A percentile compares a stretch with the other conserved stretches of the same genome.
Evolutionary conservation across 208 protist species (phyloP).

Genomic region (Blechomonas ayalai): DNA sequence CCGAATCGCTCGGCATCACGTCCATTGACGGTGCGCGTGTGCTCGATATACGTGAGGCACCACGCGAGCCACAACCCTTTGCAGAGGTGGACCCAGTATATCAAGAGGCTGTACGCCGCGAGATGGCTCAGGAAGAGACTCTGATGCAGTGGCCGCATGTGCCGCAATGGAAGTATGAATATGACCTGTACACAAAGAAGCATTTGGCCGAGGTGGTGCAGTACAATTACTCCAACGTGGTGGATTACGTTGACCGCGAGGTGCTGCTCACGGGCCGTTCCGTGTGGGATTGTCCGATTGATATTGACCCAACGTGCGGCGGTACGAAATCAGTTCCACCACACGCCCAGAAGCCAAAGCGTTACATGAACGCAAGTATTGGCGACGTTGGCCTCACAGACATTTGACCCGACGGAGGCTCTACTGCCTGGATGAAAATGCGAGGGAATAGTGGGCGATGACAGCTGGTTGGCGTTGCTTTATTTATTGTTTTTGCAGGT

Average conservation of each 20-base stretch:
- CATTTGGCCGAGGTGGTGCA: slow-evolving; percentile 68
- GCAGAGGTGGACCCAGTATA: slow-evolving; percentile 59
- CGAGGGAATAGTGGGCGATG: too few species aligned
- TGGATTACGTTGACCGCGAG: slow-evolving; percentile 90
- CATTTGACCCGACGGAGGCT: slow-evolving; percentile 46
- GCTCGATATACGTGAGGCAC: slow-evolving; percentile 27
- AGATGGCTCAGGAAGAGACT: slow-evolving; percentile 72
- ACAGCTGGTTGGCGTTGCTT: too few species aligned
- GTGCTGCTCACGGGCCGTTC: slow-evolving; percentile 83
- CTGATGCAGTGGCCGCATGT: slow-evolving; percentile 86
- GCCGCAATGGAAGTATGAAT: slow-evolving; percentile 83
- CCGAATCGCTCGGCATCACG: slow-evolving; percentile 44
- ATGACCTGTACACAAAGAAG: slow-evolving; percentile 66
- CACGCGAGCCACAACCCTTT: slow-evolving; percentile 34
- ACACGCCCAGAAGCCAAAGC: slow-evolving; percentile 70
- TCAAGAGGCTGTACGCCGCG: slow-evolving; percentile 57
- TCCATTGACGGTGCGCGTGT: slow-evolving; percentile 65
- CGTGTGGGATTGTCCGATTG: slow-evolving; percentile 85
- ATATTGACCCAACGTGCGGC: slow-evolving; percentile 83
- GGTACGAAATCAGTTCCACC: slow-evolving; percentile 67
- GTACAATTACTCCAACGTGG: slow-evolving; percentile 90
- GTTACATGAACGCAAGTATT: slow-evolving; percentile 60
- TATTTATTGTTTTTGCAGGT: too few species aligned
- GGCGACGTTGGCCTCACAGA: slow-evolving; percentile 60
- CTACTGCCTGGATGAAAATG: too few species aligned